Evolutionary conservation across 2,329 filamentous ascomycete genomes (phyloP).

Genomic region (Aureobasidium musti): DNA sequence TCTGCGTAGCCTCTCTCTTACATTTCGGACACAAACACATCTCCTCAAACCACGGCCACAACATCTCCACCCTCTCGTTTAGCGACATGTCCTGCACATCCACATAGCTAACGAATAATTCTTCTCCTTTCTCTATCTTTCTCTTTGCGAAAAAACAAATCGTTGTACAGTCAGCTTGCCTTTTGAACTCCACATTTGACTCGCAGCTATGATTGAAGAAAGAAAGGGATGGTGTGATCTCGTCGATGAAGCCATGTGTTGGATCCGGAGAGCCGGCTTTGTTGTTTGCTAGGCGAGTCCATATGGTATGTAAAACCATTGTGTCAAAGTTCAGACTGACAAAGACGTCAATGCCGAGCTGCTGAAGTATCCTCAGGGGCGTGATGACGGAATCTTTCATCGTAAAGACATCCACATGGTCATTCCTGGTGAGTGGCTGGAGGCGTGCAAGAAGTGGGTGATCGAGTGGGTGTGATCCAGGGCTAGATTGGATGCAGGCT

Average conservation of each 20-base stretch:
- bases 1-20: neutral
- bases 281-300: neutral
- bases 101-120: neutral
- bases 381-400: neutral
- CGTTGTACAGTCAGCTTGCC: neutral
- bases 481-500: neutral
- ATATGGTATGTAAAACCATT: neutral
- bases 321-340: neutral
- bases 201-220: neutral
- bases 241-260: neutral
- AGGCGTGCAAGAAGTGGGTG: neutral
- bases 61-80: neutral
- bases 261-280: slow-evolving; percentile 1
- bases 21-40: neutral
- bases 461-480: neutral
- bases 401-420: neutral
- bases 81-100: neutral
- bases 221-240: neutral
- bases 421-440: neutral
- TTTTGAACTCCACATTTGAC: neutral
- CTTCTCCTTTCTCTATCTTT: neutral
- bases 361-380: neutral
- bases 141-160: neutral
- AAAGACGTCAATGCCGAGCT: neutral
- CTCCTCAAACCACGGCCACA: neutral